Evolutionary conservation across 23 red algal genomes (phyloP), one percentile per base, ranked within the genome.

Genomic region (Gracilaria caudata): DNA sequence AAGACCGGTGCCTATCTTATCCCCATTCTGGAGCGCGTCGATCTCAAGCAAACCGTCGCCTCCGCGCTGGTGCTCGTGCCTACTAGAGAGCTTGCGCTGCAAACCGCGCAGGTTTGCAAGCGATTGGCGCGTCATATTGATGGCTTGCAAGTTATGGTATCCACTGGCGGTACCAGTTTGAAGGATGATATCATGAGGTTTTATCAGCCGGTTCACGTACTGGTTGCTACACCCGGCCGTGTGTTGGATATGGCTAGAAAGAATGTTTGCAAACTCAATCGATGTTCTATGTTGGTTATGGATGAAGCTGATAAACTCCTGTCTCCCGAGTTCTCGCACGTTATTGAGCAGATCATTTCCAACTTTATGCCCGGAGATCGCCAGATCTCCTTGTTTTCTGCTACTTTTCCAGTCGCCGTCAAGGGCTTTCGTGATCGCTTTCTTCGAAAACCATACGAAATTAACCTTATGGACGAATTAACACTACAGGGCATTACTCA

Each of bases 391-490:
- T 68, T 98, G 57, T 98, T 98, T 37, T 98, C 96, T 25, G 96
- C 96, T 10, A 98, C 96, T 41, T 98, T 98, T 74, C 96, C 96
- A 23, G 80, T 98, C 45, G 73, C 96, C 9, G 96, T 98, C 1
- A 98, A 98, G 82, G 87, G 82, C 68, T 98, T 98, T 60, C 78
- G 96, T 30, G 96, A 98, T 59, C 53, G 77, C 12, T 94, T 44
- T 39, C 89, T 93, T 34, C 75, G 88, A 36, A 92, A 92, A 49
- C 93, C 96, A 7, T 92, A 98, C 55, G 96, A 98, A 65, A 93
- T 98, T 37, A 98, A 98, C 77, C 81, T 98, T 8, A 98, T 98
- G 96, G 96, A 98, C 24, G 96, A 98, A 68, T 80, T 98, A 40
- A 95, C 96, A 9, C 73, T 98, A 10, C 66, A 80, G 73, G 96